A percentile compares a stretch with the other conserved stretches of the same genome.
Conservation (phyloP, 2,329 filamentous ascomycete genomes). For the Paradendryphiella salina region DNA sequence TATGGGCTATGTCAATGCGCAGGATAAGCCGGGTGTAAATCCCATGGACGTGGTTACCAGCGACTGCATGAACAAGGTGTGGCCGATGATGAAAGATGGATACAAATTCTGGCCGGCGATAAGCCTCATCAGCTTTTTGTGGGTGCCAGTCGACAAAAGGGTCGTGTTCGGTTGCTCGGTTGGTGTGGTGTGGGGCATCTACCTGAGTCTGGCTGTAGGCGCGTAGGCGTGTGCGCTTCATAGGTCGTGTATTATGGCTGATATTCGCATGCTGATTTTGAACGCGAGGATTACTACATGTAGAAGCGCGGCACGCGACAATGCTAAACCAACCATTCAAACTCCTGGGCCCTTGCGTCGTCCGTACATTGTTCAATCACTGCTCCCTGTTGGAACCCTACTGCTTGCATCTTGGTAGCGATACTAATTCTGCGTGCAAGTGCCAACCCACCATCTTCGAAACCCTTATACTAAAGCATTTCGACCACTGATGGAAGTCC, state of each 20-base stretch:
- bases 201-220: conserved; percentile 65
- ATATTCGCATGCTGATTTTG: too few relatives aligned
- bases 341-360: neutral
- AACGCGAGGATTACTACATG: too few relatives aligned
- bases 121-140: conserved; percentile 69
- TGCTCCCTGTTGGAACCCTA: neutral
- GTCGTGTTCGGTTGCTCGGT: conserved; percentile 72
- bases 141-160: conserved; percentile 71
- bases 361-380: neutral
- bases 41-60: conserved; percentile 33
- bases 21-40: conserved; percentile 39
- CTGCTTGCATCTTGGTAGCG: neutral
- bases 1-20: conserved; percentile 55
- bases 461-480: neutral
- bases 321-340: neutral
- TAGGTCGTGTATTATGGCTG: neutral
- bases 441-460: neutral
- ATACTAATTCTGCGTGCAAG: neutral
- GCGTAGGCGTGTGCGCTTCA: conserved; percentile 13
- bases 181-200: conserved; percentile 74
- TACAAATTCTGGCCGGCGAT: conserved; percentile 74
- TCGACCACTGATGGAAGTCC: neutral
- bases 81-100: conserved; percentile 60
- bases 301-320: neutral
- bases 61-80: conserved; percentile 58